These are phyloP conservation scores for Mucor sp. DNA, from an alignment of 371 early-diverging fungal genomes.

Conservation along the genomic window DNA sequence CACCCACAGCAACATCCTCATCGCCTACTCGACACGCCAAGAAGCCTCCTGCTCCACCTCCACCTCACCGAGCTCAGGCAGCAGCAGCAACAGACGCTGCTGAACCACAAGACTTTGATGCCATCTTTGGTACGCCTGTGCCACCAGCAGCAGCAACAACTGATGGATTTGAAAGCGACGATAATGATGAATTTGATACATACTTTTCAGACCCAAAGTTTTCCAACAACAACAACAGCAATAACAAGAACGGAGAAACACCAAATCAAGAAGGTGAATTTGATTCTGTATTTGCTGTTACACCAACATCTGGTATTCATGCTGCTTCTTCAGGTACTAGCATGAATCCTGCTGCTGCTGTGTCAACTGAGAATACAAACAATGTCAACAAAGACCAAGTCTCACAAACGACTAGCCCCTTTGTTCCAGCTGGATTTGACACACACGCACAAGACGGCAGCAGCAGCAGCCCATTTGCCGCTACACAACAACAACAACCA, in stretches of 20 bases:
- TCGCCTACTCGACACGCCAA: background rate
- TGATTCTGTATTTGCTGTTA: conserved; percentile 11
- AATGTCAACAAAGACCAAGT: background rate
- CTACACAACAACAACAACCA: background rate
- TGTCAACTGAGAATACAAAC: background rate
- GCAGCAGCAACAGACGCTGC: too few relatives aligned
- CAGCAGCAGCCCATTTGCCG: too few relatives aligned
- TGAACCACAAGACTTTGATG: conserved; percentile 12
- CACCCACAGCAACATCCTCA: background rate
- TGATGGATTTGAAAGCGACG: background rate
- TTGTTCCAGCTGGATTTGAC: background rate
- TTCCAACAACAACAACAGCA: conserved; percentile 1
- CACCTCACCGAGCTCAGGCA: conserved; percentile 4
- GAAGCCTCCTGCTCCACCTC: conserved; percentile 19
- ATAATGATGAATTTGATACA: conserved; percentile 29
- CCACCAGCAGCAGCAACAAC: background rate
- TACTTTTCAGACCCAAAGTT: conserved; percentile 34
- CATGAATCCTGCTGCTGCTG: background rate
- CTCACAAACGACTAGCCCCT: background rate
- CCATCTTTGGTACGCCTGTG: conserved; percentile 15
- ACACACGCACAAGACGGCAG: too few relatives aligned
- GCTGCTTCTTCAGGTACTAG: background rate
- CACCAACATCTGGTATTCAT: conserved; percentile 3
- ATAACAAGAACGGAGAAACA: conserved; percentile 5
- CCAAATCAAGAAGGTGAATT: conserved; percentile 1